These are phyloP conservation scores for Entrophospora sp. DNA, from an alignment of 192 early-diverging fungal genomes.

Conservation along the genomic window DNA sequence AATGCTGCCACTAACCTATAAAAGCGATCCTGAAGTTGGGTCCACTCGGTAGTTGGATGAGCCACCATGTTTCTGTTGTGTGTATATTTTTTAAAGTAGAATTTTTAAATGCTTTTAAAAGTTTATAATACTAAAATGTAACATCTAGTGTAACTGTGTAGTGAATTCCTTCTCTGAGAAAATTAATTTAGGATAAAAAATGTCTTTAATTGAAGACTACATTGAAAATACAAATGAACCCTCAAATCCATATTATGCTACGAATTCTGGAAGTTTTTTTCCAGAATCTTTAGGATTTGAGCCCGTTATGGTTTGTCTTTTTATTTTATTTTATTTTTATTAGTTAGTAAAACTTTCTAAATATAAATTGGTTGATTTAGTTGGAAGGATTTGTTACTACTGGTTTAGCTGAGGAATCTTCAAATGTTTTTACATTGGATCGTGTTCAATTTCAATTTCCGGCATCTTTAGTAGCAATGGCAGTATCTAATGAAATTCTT, in stretches of 20 bases:
- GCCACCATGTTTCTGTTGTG: constrained; percentile 43
- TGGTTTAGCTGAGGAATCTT: constrained; percentile 39
- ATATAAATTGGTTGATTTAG: constrained; percentile 21
- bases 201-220: constrained; percentile 41
- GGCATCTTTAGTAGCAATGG: constrained; percentile 58
- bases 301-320: constrained; percentile 21
- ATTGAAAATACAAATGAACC: constrained; percentile 32
- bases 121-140: no score
- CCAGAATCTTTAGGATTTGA: constrained; percentile 17
- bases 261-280: constrained; percentile 6
- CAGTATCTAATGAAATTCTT: constrained; percentile 75
- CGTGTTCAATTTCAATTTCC: constrained; percentile 86
- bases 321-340: neutral
- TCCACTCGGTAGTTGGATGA: constrained; percentile 50
- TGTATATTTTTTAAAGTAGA: no score
- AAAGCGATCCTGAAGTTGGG: constrained; percentile 48
- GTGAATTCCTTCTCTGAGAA: no score
- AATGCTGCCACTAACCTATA: constrained; percentile 35
- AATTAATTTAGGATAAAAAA: no score
- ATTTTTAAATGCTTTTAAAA: no score
- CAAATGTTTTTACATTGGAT: constrained; percentile 72
- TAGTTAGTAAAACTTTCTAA: neutral
- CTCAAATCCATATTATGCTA: constrained; percentile 11
- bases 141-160: no score
- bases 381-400: constrained; percentile 51